These are phyloP conservation scores for Exophiala mesophila DNA, from an alignment of 2,329 filamentous ascomycete species.

Conservation along the genomic window DNA sequence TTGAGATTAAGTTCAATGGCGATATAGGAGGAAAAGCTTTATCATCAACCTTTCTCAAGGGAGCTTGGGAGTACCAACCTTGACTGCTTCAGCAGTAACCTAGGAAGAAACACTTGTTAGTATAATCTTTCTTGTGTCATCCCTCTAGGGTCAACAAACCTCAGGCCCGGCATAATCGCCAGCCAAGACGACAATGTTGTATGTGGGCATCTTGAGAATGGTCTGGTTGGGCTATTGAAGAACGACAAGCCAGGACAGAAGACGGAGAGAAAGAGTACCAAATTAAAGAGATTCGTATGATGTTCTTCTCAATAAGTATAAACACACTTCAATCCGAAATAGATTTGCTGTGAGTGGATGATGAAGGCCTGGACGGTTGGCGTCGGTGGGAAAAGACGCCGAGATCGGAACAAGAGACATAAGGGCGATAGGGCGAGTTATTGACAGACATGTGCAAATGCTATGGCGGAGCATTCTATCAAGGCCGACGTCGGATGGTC, in stretches of 20 bases:
- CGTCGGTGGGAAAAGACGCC: neutral
- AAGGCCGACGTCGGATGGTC: too few species aligned
- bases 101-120: slow-evolving; percentile 30
- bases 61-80: too few species aligned
- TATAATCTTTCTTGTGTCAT: neutral
- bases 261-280: neutral
- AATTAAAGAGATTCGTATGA: neutral
- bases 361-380: neutral
- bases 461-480: too few species aligned
- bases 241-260: neutral
- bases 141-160: slow-evolving; percentile 48
- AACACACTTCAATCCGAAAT: neutral
- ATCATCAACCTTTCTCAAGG: too few species aligned
- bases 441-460: too few species aligned
- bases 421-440: too few species aligned
- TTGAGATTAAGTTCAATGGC: too few species aligned
- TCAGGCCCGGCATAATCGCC: slow-evolving; percentile 85
- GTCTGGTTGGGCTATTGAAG: neutral
- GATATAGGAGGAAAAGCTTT: too few species aligned
- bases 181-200: slow-evolving; percentile 74
- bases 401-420: neutral
- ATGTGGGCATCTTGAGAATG: slow-evolving; percentile 56
- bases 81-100: slow-evolving; percentile 80
- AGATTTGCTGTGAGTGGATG: neutral
- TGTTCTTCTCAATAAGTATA: neutral